Percentiles rank a stretch among this genome's conserved stretches.
Conservation (phyloP, 768 basidiomycete genomes). For the Russula abietina region DNA sequence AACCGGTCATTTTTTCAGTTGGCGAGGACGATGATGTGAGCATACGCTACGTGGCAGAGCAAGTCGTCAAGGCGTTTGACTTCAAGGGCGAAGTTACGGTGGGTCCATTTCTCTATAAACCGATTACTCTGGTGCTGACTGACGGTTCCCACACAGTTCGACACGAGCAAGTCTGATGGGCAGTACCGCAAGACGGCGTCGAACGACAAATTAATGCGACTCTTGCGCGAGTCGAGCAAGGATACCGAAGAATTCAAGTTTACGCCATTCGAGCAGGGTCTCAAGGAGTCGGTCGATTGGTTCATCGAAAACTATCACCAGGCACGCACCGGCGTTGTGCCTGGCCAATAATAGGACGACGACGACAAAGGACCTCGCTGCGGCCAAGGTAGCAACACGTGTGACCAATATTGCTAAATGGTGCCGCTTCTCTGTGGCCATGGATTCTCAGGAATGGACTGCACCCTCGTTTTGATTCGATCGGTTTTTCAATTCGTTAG, state of each 20-base stretch:
- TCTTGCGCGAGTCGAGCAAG: neutral
- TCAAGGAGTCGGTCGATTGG: neutral
- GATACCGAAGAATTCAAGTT: neutral
- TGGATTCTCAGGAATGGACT: neutral
- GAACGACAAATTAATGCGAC: neutral
- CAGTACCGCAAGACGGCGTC: neutral
- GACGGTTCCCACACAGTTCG: neutral
- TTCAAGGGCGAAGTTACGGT: neutral
- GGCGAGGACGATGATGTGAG: neutral
- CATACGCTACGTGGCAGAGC: constrained; percentile 1
- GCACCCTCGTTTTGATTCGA: neutral
- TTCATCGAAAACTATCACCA: neutral
- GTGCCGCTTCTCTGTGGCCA: neutral
- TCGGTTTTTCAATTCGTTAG: neutral
- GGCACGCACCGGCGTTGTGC: neutral
- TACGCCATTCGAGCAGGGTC: neutral
- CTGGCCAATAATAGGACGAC: neutral
- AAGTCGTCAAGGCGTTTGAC: neutral
- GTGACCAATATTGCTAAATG: neutral
- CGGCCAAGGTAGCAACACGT: neutral
- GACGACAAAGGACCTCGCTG: neutral
- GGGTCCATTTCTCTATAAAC: neutral
- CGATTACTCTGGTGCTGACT: neutral
- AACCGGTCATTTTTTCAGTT: neutral
- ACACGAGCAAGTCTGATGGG: constrained; percentile 3